Percentiles rank a stretch among this genome's conserved stretches.
Conservation (phyloP, 1,284 basidiomycete species). For the Schizophyllum amplum region DNA sequence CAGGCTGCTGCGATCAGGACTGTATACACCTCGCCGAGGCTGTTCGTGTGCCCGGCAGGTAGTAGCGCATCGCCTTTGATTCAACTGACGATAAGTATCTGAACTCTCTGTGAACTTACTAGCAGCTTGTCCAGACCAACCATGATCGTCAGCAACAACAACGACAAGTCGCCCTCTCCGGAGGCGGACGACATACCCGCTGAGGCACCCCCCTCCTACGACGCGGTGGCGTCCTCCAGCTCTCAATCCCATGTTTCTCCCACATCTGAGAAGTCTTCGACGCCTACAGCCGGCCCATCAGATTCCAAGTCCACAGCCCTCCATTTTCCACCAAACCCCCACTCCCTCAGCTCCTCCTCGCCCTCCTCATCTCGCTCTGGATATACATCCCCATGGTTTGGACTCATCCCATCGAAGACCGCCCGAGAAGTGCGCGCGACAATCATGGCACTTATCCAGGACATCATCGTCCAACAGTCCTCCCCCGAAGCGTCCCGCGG, state of each 20-base stretch:
- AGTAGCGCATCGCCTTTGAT: neutral
- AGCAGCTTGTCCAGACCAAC: neutral
- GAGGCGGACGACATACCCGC: neutral
- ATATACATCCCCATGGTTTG: neutral
- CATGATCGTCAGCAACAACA: neutral
- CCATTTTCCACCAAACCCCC: neutral
- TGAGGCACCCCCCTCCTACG: neutral
- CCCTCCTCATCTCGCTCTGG: neutral
- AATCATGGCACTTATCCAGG: slow-evolving; percentile 10
- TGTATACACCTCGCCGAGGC: neutral
- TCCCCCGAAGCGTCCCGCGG: neutral
- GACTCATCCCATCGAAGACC: slow-evolving; percentile 1
- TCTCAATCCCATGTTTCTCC: no score
- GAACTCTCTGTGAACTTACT: neutral
- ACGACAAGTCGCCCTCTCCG: neutral
- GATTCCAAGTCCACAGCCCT: neutral
- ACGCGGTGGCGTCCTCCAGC: neutral
- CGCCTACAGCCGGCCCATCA: neutral
- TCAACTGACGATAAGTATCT: neutral
- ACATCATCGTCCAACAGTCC: slow-evolving; percentile 10
- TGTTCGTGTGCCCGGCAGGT: neutral
- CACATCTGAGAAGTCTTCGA: neutral
- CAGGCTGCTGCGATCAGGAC: neutral
- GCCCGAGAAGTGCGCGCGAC: slow-evolving; percentile 8
- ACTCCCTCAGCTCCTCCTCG: neutral